Conservation (phyloP, 441 rosid genomes). For the Euphorbia celastroides region DNA sequence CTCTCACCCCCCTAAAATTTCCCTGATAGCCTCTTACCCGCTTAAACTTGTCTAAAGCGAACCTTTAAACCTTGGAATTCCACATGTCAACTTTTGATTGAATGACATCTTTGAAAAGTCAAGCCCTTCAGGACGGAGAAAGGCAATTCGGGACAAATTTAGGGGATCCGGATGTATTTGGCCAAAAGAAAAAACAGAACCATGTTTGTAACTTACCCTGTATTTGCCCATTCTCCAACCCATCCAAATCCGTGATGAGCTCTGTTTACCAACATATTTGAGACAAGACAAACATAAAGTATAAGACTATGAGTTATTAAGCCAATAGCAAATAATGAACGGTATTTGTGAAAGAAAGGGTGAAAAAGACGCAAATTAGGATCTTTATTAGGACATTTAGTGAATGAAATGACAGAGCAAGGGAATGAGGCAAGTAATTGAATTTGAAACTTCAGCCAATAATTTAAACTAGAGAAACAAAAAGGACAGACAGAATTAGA, state of each 20-base stretch:
- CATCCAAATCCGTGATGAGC: conserved; percentile 99
- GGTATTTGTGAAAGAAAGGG: not conserved
- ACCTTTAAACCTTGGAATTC: too few species aligned
- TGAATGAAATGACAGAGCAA: not conserved
- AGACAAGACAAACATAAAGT: conserved; percentile 11
- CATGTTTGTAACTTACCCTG: conserved; percentile 50
- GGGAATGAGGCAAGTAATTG: not conserved
- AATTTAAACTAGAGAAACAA: conserved; percentile 3
- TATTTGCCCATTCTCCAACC: conserved; percentile 99
- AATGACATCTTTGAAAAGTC: too few species aligned
- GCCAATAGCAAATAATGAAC: not conserved
- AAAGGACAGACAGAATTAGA: not conserved
- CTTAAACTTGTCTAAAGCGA: too few species aligned
- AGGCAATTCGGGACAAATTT: too few species aligned
- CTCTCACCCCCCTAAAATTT: too few species aligned
- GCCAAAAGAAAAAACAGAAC: conserved; percentile 1
- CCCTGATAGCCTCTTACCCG: too few species aligned
- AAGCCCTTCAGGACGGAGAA: too few species aligned
- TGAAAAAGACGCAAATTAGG: not conserved
- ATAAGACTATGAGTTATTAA: conserved; percentile 4
- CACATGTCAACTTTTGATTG: too few species aligned
- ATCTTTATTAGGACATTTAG: not conserved
- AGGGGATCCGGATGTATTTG: too few species aligned
- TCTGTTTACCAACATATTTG: conserved; percentile 30
- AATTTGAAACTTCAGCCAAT: too few species aligned